These are phyloP conservation scores for Trichoderma arundinaceum DNA, from an alignment of 2,329 filamentous ascomycete species.

Conservation along the genomic window DNA sequence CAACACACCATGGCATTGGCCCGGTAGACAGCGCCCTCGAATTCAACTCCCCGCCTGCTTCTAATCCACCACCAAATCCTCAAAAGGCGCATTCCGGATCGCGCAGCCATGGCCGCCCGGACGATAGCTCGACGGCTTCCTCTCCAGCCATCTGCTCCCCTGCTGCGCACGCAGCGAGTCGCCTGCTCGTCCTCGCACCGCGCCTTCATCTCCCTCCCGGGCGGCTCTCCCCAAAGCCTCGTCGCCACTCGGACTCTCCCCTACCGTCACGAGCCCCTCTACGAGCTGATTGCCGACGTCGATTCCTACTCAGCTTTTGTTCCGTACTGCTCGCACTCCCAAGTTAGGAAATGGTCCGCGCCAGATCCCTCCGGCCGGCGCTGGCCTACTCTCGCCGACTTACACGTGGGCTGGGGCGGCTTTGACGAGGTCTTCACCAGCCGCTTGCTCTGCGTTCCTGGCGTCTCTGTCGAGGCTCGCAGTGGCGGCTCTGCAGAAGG, in stretches of 20 bases:
- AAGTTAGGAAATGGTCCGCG: slow-evolving; percentile 75
- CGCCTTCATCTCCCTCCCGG: slow-evolving; percentile 47
- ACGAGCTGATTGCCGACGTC: slow-evolving; percentile 86
- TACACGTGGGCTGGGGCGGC: slow-evolving; percentile 84
- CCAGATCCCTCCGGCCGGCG: slow-evolving; percentile 55
- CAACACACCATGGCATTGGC: slow-evolving; percentile 3
- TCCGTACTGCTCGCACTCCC: slow-evolving; percentile 83
- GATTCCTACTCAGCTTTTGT: slow-evolving; percentile 84
- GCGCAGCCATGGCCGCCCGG: slow-evolving; percentile 31
- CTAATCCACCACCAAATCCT: not conserved
- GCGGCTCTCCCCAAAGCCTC: slow-evolving; percentile 63
- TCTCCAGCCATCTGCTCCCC: not conserved
- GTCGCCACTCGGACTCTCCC: slow-evolving; percentile 77
- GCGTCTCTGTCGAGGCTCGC: slow-evolving; percentile 75
- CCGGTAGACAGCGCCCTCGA: not conserved
- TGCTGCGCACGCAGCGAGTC: slow-evolving; percentile 41
- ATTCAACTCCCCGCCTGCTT: not conserved
- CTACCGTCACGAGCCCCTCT: slow-evolving; percentile 73
- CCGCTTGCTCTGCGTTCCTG: slow-evolving; percentile 77
- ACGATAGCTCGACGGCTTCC: slow-evolving; percentile 23
- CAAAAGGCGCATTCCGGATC: not conserved
- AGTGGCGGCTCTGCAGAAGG: slow-evolving; percentile 62
- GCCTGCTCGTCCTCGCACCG: slow-evolving; percentile 48
- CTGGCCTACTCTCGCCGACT: slow-evolving; percentile 76
- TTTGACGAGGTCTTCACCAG: slow-evolving; percentile 85